These are phyloP conservation scores for Actinomucor elegans DNA, from an alignment of 371 early-diverging fungal genomes.

Conservation along the genomic window DNA sequence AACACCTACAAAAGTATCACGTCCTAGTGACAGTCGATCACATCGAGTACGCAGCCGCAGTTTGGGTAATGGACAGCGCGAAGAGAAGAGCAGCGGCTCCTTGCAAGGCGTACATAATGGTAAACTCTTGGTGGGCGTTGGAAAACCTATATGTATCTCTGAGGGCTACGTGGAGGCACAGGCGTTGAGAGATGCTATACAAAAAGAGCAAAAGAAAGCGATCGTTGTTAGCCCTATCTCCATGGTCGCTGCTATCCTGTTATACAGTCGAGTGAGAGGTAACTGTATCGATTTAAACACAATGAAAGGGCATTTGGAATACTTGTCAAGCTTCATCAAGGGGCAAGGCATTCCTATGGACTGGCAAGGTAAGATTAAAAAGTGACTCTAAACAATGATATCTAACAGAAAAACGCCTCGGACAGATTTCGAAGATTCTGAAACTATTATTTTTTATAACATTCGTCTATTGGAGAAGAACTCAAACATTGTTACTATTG, in stretches of 20 bases:
- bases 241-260: constrained; percentile 27
- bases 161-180: background rate
- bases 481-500: constrained; percentile 23
- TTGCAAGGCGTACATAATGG: constrained; percentile 12
- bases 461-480: constrained; percentile 24
- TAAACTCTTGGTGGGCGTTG: constrained; percentile 18
- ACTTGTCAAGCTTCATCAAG: constrained; percentile 4
- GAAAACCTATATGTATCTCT: constrained; percentile 1
- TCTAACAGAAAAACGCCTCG: background rate
- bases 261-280: constrained; percentile 23
- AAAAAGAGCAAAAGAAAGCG: constrained; percentile 20
- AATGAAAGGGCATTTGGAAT: constrained; percentile 16
- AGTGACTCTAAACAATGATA: background rate
- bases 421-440: constrained; percentile 26
- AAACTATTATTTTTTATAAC: constrained; percentile 26
- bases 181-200: constrained; percentile 11
- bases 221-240: constrained; percentile 22
- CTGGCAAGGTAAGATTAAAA: constrained; percentile 27
- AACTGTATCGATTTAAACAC: constrained; percentile 22
- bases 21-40: constrained; percentile 25
- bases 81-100: background rate
- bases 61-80: constrained; percentile 14
- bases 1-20: constrained; percentile 20
- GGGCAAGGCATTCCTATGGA: constrained; percentile 20
- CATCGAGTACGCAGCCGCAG: constrained; percentile 26